Percentiles rank a stretch among this genome's conserved stretches.
phyloP scores from a whole-genome alignment of 495 filamentous ascomycete species.

The Tricharina praecox region DNA sequence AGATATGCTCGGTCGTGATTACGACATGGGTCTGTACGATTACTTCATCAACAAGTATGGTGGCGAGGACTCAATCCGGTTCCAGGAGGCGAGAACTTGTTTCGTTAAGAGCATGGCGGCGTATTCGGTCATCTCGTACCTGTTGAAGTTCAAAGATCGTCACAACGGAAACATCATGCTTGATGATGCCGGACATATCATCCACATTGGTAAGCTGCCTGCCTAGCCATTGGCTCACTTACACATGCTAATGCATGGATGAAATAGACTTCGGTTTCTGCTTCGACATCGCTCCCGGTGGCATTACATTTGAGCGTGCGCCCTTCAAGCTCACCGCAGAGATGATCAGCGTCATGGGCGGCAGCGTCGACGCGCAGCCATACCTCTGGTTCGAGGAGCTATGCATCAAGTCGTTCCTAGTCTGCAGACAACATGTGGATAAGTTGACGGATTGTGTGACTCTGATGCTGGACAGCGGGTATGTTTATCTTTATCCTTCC shows the following conservation, averaged over 20 bases:
- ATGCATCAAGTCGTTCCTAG: conserved; percentile 87
- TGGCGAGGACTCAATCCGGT: conserved; percentile 78
- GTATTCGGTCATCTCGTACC: conserved; percentile 95
- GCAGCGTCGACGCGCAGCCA: conserved; percentile 61
- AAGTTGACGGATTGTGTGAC: conserved; percentile 78
- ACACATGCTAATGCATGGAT: conserved; percentile 7
- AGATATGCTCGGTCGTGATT: conserved; percentile 95
- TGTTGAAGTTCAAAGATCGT: conserved; percentile 96
- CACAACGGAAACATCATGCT: conserved; percentile 99
- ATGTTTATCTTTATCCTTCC: conserved; percentile 4
- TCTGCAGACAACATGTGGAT: conserved; percentile 66
- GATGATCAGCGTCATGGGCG: conserved; percentile 97
- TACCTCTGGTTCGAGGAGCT: conserved; percentile 96
- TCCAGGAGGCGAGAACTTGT: conserved; percentile 88
- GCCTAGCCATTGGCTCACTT: not conserved
- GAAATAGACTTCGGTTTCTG: conserved; percentile 83
- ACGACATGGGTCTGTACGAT: conserved; percentile 93
- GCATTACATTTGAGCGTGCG: conserved; percentile 89
- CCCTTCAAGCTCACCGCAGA: conserved; percentile 96
- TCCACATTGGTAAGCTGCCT: conserved; percentile 48
- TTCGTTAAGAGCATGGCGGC: conserved; percentile 99
- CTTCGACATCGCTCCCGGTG: conserved; percentile 95
- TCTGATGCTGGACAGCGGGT: conserved; percentile 86
- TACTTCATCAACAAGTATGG: conserved; percentile 97
- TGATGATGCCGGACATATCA: conserved; percentile 87